A percentile compares a stretch with the other conserved stretches of the same genome.
These are phyloP conservation scores for Suillus decipiens DNA, from an alignment of 768 basidiomycete species.

Conservation along the genomic window DNA sequence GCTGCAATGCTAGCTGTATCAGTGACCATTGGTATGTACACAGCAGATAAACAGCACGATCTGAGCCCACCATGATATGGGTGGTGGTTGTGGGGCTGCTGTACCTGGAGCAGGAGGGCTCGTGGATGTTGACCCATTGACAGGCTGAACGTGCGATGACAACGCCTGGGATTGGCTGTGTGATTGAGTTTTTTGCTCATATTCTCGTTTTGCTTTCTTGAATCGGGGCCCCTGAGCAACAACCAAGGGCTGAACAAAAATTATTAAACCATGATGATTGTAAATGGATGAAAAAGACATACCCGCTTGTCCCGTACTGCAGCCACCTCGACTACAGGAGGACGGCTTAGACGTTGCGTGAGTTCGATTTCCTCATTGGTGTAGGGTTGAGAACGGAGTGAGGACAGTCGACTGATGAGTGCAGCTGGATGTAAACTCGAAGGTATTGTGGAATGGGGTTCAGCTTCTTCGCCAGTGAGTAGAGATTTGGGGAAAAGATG, in stretches of 20 bases:
- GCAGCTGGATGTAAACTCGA: neutral
- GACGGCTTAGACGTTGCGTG: neutral
- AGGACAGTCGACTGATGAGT: neutral
- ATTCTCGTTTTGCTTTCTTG: neutral
- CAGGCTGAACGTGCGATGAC: neutral
- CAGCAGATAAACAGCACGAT: neutral
- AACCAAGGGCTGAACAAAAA: neutral
- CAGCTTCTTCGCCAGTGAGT: neutral
- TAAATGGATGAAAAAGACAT: neutral
- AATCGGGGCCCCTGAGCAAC: neutral
- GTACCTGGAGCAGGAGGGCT: neutral
- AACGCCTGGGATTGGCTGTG: neutral
- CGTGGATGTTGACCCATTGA: neutral
- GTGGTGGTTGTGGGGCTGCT: neutral
- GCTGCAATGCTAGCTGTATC: neutral
- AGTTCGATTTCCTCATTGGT: no score
- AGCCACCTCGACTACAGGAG: neutral
- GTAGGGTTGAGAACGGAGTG: neutral
- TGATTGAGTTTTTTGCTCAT: neutral
- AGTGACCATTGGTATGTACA: neutral
- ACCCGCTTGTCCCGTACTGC: neutral
- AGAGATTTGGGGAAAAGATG: neutral
- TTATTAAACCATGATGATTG: neutral
- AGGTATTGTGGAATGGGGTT: neutral
- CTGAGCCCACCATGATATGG: neutral